A percentile compares a stretch with the other conserved stretches of the same genome.
Evolutionary conservation across 1,284 basidiomycete species (phyloP).

Genomic region (Vanrija sp.): DNA sequence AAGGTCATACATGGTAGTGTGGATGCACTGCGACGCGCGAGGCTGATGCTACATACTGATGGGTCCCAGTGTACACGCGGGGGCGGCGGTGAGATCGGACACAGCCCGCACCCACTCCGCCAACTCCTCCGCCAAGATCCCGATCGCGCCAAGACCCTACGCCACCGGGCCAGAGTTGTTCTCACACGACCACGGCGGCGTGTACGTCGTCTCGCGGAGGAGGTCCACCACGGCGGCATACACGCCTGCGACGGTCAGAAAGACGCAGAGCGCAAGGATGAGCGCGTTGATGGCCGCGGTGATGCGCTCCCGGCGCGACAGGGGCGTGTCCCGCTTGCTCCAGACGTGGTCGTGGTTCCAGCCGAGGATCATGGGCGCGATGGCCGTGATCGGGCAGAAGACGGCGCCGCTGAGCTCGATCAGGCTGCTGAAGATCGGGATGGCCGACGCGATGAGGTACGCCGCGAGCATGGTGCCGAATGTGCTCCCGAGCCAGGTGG

Average conservation of each 20-base stretch:
- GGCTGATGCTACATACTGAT: too few species aligned
- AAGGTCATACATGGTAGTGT: too few species aligned
- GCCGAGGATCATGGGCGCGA: constrained; percentile 26
- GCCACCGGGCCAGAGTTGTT: constrained; percentile 16
- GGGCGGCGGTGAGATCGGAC: too few species aligned
- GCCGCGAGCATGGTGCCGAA: constrained; percentile 16
- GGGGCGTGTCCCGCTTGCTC: constrained; percentile 9
- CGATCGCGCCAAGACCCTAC: too few species aligned
- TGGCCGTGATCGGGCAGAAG: constrained; percentile 17
- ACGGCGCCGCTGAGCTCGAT: constrained; percentile 31
- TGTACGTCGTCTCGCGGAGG: constrained; percentile 12
- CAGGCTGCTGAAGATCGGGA: constrained; percentile 25
- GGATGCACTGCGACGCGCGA: too few species aligned
- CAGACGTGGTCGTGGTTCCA: constrained; percentile 29
- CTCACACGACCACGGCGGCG: constrained; percentile 24
- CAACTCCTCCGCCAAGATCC: too few species aligned
- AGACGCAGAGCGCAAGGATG: constrained; percentile 26
- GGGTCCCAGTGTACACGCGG: too few species aligned
- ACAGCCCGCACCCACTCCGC: too few species aligned
- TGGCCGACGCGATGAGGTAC: constrained; percentile 24
- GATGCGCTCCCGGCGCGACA: constrained; percentile 4
- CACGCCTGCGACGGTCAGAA: constrained; percentile 25
- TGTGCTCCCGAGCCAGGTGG: constrained; percentile 32
- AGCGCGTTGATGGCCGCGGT: constrained; percentile 25
- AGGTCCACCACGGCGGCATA: constrained; percentile 27